Evolutionary conservation across 2,329 filamentous ascomycete genomes (phyloP).

Genomic region (Diatrype stigma): DNA sequence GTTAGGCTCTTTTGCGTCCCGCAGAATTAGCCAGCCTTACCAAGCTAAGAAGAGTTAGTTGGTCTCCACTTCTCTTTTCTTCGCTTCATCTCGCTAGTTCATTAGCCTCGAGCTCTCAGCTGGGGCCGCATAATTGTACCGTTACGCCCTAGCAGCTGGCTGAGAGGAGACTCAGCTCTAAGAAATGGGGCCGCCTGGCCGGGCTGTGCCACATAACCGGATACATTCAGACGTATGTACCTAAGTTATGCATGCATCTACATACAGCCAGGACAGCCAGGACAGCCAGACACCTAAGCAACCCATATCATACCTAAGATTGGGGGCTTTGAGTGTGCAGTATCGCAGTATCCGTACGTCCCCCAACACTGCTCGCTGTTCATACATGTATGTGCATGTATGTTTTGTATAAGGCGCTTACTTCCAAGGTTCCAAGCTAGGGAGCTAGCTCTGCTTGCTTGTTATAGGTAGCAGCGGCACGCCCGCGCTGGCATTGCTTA

Average conservation of each 20-base stretch:
- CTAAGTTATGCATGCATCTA: background rate
- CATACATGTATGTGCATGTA: too few species aligned
- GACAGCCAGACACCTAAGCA: background rate
- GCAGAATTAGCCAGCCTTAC: background rate
- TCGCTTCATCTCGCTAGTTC: background rate
- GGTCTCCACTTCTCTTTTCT: background rate
- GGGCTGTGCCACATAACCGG: background rate
- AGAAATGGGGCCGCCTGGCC: background rate
- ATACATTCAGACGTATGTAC: background rate
- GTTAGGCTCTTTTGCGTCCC: background rate
- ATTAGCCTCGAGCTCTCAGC: background rate
- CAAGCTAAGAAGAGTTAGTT: background rate
- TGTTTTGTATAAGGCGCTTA: too few species aligned
- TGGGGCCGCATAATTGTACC: too few species aligned
- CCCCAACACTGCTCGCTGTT: too few species aligned
- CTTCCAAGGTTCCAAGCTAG: too few species aligned
- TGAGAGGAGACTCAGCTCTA: background rate
- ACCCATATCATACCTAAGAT: too few species aligned
- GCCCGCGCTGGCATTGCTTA: too few species aligned
- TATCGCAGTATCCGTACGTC: too few species aligned
- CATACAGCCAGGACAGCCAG: background rate
- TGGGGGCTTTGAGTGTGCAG: too few species aligned
- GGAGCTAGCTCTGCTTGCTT: too few species aligned
- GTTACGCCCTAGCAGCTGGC: background rate
- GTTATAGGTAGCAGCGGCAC: too few species aligned